Evolutionary conservation across 1,284 basidiomycete species (phyloP).

Genomic region (Pseudozyma pruni): DNA sequence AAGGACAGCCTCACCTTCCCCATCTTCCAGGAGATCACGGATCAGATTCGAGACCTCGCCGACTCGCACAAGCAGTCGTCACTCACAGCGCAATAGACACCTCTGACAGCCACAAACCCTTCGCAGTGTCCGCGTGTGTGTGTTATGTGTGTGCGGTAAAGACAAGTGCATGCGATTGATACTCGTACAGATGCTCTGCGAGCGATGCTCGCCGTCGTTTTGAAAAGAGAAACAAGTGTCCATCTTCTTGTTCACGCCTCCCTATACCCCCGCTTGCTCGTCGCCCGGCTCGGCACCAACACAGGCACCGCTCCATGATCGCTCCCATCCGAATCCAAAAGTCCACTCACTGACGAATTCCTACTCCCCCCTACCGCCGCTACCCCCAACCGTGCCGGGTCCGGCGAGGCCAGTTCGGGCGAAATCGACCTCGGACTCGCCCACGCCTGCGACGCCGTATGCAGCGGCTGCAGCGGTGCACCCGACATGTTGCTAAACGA

Average conservation of each 20-base stretch:
- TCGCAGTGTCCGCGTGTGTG: no score
- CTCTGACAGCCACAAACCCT: no score
- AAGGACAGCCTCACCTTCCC: slow-evolving; percentile 60
- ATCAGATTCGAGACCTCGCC: slow-evolving; percentile 36
- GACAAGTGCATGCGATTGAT: slow-evolving; percentile 13
- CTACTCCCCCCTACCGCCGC: slow-evolving; percentile 7
- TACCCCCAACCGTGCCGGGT: slow-evolving; percentile 12
- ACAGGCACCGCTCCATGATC: slow-evolving; percentile 23
- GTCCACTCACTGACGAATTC: slow-evolving; percentile 27
- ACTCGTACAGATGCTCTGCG: slow-evolving; percentile 26
- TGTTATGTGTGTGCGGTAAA: background rate
- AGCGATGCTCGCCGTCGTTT: no score
- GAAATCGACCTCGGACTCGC: slow-evolving; percentile 31
- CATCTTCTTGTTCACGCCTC: no score
- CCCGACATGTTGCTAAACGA: slow-evolving; percentile 39
- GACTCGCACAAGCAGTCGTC: slow-evolving; percentile 3
- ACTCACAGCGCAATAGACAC: no score
- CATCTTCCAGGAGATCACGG: slow-evolving; percentile 61
- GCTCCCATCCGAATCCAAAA: slow-evolving; percentile 41
- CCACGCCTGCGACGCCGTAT: slow-evolving; percentile 24
- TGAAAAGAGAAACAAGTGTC: background rate
- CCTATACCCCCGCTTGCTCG: slow-evolving; percentile 6
- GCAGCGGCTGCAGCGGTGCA: slow-evolving; percentile 36
- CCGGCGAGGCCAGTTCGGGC: slow-evolving; percentile 19
- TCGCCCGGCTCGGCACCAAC: slow-evolving; percentile 20